phyloP scores from a whole-genome alignment of 805 yeast genomes.

The Saccharomycopsis babjevae region DNA sequence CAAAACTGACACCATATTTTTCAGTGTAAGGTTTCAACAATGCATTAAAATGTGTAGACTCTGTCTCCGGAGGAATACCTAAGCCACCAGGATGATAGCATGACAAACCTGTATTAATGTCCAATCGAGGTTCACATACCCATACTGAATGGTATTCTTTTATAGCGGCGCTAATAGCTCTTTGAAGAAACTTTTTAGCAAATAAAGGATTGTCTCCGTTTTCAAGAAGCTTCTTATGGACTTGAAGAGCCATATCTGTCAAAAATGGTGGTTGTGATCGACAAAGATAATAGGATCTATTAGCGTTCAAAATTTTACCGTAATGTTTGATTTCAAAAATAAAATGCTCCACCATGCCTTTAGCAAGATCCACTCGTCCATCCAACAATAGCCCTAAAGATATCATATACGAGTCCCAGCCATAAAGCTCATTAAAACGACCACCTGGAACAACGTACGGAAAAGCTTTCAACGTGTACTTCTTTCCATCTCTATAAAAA shows the following conservation, averaged over 20 bases:
- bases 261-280: slow-evolving; percentile 96
- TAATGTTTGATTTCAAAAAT: slow-evolving; percentile 83
- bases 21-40: slow-evolving; percentile 58
- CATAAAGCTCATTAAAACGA: slow-evolving; percentile 89
- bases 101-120: slow-evolving; percentile 65
- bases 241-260: slow-evolving; percentile 79
- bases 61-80: slow-evolving; percentile 98
- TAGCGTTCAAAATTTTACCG: slow-evolving; percentile 90
- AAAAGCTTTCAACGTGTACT: slow-evolving; percentile 41
- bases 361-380: slow-evolving; percentile 56
- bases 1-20: slow-evolving; percentile 47
- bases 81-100: slow-evolving; percentile 83
- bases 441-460: slow-evolving; percentile 98
- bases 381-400: slow-evolving; percentile 70
- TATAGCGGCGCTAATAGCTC: slow-evolving; percentile 70
- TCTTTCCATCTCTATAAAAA: neutral
- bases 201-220: slow-evolving; percentile 37
- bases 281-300: slow-evolving; percentile 80
- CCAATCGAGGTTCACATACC: slow-evolving; percentile 66
- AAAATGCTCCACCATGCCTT: slow-evolving; percentile 88
- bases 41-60: slow-evolving; percentile 73
- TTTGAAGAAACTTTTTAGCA: slow-evolving; percentile 49
- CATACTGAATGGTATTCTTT: slow-evolving; percentile 79
- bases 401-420: slow-evolving; percentile 97
- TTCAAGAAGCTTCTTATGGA: slow-evolving; percentile 43